Evolutionary conservation across 176 grass and related monocot species (phyloP).

Genomic region (Oryza glumipatula): DNA sequence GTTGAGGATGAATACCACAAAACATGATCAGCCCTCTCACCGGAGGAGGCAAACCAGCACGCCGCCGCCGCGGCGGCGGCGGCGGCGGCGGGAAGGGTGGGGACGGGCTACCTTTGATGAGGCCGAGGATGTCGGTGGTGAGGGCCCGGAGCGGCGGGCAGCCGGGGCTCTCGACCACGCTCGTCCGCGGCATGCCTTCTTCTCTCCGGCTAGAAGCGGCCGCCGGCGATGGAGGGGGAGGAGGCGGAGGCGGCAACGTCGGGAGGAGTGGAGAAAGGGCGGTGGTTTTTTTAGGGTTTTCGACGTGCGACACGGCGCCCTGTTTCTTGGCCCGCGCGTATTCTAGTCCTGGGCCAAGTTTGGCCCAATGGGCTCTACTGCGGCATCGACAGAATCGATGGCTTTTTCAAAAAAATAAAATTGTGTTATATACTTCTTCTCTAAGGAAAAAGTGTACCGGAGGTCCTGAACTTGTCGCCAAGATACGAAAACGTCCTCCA

Average conservation of each 20-base stretch:
- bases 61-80: not conserved
- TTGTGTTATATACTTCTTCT: no score
- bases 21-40: no score
- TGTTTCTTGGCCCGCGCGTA: not conserved
- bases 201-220: not conserved
- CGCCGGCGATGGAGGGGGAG: not conserved
- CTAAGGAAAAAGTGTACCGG: no score
- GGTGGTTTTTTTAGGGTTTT: slow-evolving; percentile 43
- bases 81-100: no score
- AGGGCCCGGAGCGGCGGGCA: slow-evolving; percentile 79
- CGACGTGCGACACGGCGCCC: not conserved
- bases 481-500: no score
- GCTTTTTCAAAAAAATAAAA: no score
- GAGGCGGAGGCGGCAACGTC: not conserved
- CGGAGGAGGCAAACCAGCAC: no score
- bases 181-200: slow-evolving; percentile 70
- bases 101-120: slow-evolving; percentile 70
- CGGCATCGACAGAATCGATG: no score
- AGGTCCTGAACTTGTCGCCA: no score
- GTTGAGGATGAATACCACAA: no score
- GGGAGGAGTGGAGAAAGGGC: not conserved
- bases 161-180: slow-evolving; percentile 67
- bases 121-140: slow-evolving; percentile 80
- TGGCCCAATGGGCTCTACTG: not conserved
- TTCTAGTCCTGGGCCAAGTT: not conserved